A percentile compares a stretch with the other conserved stretches of the same genome.
These are phyloP conservation scores for Carallia pectinifolia DNA, from an alignment of 345 rosid species.

Conservation along the genomic window DNA sequence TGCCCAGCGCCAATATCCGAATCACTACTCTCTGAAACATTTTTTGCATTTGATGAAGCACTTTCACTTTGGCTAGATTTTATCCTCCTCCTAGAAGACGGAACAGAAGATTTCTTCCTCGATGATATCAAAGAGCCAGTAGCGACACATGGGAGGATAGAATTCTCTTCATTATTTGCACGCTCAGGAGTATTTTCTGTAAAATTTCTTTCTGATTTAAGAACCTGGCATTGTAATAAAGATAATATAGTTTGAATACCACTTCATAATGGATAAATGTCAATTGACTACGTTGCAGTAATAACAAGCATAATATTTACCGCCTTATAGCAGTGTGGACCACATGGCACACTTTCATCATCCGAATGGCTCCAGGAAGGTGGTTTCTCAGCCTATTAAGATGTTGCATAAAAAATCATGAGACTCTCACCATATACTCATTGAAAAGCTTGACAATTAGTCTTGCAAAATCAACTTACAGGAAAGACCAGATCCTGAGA, in stretches of 20 bases:
- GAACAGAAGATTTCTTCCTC: slow-evolving; percentile 54
- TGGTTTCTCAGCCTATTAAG: slow-evolving; percentile 80
- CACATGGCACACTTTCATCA: slow-evolving; percentile 71
- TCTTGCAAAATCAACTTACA: slow-evolving; percentile 50
- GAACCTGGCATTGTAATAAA: slow-evolving; percentile 40
- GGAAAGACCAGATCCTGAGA: slow-evolving; percentile 98
- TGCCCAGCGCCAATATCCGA: slow-evolving; percentile 69
- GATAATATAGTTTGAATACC: slow-evolving; percentile 10
- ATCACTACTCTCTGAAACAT: slow-evolving; percentile 75
- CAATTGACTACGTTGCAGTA: not conserved
- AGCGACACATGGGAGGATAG: slow-evolving; percentile 46
- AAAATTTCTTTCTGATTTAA: slow-evolving; percentile 51
- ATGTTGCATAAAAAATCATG: slow-evolving; percentile 21
- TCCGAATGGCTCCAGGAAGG: slow-evolving; percentile 57
- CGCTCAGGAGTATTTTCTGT: slow-evolving; percentile 30
- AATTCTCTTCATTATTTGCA: slow-evolving; percentile 50
- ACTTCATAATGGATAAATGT: slow-evolving; percentile 14
- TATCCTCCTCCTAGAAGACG: slow-evolving; percentile 43
- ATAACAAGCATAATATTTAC: slow-evolving; percentile 36
- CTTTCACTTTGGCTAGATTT: slow-evolving; percentile 83
- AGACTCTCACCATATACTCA: slow-evolving; percentile 19
- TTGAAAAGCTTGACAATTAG: slow-evolving; percentile 23
- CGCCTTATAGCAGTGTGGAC: slow-evolving; percentile 68
- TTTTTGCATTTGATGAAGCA: slow-evolving; percentile 89
- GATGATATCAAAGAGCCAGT: slow-evolving; percentile 37